Evolutionary conservation across 169 alveolate genomes (phyloP).

Genomic region (Eimeria zaria): DNA sequence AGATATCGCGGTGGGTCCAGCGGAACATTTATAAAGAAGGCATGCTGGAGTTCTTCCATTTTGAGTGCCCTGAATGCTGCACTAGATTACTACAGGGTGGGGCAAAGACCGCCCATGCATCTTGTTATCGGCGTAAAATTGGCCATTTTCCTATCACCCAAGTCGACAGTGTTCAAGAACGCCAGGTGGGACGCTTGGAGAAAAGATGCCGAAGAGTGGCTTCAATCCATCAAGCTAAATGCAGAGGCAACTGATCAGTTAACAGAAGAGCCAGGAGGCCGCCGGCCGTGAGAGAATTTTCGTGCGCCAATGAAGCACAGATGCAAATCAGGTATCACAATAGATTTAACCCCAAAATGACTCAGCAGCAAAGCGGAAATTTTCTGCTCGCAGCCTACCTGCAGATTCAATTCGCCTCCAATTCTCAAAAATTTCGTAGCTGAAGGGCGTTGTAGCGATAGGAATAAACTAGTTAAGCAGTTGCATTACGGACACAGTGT

Average conservation of each 20-base stretch:
- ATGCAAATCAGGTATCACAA: not conserved
- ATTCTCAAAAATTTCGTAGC: not conserved
- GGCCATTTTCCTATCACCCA: not conserved
- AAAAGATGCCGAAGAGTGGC: not conserved
- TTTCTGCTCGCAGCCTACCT: not conserved
- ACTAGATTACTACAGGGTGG: not conserved
- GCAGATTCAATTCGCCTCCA: not conserved
- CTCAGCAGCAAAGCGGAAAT: not conserved
- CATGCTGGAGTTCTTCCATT: not conserved
- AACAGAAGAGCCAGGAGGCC: not conserved
- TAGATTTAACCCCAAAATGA: not conserved
- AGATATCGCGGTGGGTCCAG: not conserved
- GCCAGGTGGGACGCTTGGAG: conserved; percentile 41
- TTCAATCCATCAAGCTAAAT: not conserved
- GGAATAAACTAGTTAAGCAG: not conserved
- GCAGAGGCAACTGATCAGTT: not conserved
- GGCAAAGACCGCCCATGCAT: not conserved
- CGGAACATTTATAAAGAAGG: no score
- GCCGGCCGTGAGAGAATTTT: not conserved
- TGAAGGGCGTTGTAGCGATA: not conserved
- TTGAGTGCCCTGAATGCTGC: not conserved
- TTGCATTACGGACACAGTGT: not conserved
- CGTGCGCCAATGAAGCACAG: not conserved
- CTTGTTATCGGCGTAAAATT: not conserved
- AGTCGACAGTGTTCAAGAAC: not conserved